Evolutionary conservation across 202 grass and related monocot genomes (phyloP), one percentile per base, ranked within the genome.

Genomic region (Zizania palustris): DNA sequence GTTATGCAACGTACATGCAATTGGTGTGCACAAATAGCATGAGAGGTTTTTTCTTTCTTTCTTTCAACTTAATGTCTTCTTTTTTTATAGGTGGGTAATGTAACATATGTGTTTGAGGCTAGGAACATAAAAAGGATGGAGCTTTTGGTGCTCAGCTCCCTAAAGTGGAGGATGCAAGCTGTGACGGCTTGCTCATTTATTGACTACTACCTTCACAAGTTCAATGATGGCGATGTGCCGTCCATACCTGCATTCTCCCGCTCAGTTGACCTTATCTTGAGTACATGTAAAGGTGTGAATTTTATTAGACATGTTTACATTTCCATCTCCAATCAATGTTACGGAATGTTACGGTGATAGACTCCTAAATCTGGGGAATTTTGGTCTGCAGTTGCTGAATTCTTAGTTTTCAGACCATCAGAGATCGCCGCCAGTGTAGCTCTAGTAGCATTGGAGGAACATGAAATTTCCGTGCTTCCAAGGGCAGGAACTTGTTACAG

Each of bases 171-270:
- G 76, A 83, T 90, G 87, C 84, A 88, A 61, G 73, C 82, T 50
- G 91, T 88, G 60, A 90, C 87, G 56, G 81, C 91, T 64, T 93
- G 75, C 71, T 90, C 91, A 73, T 93, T 90, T 70, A 73, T 90
- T 22, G 87, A 93, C 58, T 88, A 88, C 77, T 90, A 88, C 71
- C 87, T 93, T 68, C 64, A 90, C 69, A 87, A 85, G 62, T 90
- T 93, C 73, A 78, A 19, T 74, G 64, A 68, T 18, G 71, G 71
- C 55, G 82, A 64, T 77, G 53, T 9, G 0, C 75, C 67, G 33
- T 76, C 69, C 13, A 81, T 80, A n/a, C 39, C 67, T 18, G 28
- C 45, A 16, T 22, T 90, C 9, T 78, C 80, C 12, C 75, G 45
- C 12, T 90, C 88, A 1, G 11, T 76, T 9, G 75, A 93, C 64